A percentile compares a stretch with the other conserved stretches of the same genome.
Conservation (phyloP, 2,329 filamentous ascomycete genomes). For the Fusarium robinianum region DNA sequence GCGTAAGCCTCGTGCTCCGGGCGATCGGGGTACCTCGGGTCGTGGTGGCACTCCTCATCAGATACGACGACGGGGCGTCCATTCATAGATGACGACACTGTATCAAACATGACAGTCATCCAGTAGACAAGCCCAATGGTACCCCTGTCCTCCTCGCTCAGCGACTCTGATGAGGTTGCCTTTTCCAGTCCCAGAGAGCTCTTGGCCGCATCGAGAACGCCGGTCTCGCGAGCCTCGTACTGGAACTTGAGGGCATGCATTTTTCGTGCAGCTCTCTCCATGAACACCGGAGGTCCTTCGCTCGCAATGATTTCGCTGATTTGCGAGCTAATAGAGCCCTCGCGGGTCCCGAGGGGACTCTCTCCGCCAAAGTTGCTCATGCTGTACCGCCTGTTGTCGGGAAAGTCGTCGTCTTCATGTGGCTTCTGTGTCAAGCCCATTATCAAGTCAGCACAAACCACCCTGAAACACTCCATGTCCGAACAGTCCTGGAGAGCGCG, state of each 20-base stretch:
- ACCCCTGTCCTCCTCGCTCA: slow-evolving; percentile 41
- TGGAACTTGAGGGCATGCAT: slow-evolving; percentile 45
- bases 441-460: slow-evolving; percentile 47
- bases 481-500: slow-evolving; percentile 43
- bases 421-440: slow-evolving; percentile 47
- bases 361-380: slow-evolving; percentile 23
- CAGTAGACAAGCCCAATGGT: slow-evolving; percentile 63
- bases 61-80: slow-evolving; percentile 42
- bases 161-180: slow-evolving; percentile 23
- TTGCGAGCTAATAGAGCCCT: slow-evolving; percentile 37
- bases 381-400: slow-evolving; percentile 16
- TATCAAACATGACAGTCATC: slow-evolving; percentile 65
- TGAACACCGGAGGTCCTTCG: slow-evolving; percentile 37
- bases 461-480: slow-evolving; percentile 46
- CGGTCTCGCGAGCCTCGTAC: slow-evolving; percentile 38
- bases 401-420: slow-evolving; percentile 33
- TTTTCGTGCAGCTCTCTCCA: slow-evolving; percentile 47
- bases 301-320: slow-evolving; percentile 38
- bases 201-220: slow-evolving; percentile 33
- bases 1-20: slow-evolving; percentile 26
- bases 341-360: slow-evolving; percentile 28
- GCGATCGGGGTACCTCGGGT: slow-evolving; percentile 34
- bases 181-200: slow-evolving; percentile 34
- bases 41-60: slow-evolving; percentile 48
- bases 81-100: slow-evolving; percentile 59